A percentile compares a stretch with the other conserved stretches of the same genome.
phyloP scores from a whole-genome alignment of 1,284 basidiomycete genomes.

The Leucoagaricus sp. region DNA sequence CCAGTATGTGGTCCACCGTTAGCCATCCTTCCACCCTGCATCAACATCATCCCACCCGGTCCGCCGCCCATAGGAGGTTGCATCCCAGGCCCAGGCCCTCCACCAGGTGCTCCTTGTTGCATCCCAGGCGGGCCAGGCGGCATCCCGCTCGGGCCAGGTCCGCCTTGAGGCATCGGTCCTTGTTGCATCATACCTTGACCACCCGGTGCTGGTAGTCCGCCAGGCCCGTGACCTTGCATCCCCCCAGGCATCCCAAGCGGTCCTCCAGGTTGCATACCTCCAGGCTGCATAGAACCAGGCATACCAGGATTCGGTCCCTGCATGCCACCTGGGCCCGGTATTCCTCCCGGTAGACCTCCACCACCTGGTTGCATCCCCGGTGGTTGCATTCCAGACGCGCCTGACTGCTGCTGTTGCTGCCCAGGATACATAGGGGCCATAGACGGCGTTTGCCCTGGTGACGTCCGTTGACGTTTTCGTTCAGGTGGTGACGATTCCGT shows the following conservation, averaged over 20 bases:
- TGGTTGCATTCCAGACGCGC: conserved; percentile 7
- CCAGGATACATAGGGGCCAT: conserved; percentile 19
- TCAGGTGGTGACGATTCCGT: conserved; percentile 66
- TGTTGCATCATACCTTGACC: conserved; percentile 7
- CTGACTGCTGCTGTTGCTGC: conserved; percentile 15
- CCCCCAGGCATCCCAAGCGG: conserved; percentile 9
- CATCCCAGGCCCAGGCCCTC: conserved; percentile 24
- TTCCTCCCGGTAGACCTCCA: conserved; percentile 8
- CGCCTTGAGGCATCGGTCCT: conserved; percentile 11
- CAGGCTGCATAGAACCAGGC: conserved; percentile 12
- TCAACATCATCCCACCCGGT: conserved; percentile 14
- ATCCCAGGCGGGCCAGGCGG: conserved; percentile 9
- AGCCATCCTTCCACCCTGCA: conserved; percentile 10
- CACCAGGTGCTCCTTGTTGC: conserved; percentile 23
- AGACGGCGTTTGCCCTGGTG: conserved; percentile 42
- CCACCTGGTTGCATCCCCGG: conserved; percentile 9
- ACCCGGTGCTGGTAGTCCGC: conserved; percentile 14
- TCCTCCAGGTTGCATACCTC: conserved; percentile 5
- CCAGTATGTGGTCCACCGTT: conserved; percentile 9
- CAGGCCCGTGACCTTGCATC: conserved; percentile 14
- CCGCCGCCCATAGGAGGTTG: conserved; percentile 28
- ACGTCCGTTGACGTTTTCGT: conserved; percentile 58
- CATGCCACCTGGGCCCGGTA: conserved; percentile 9
- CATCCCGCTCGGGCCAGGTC: conserved; percentile 9
- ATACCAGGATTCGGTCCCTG: conserved; percentile 10